These are phyloP conservation scores for Pezicula carpinea DNA, from an alignment of 2,329 filamentous ascomycete species.

Conservation along the genomic window DNA sequence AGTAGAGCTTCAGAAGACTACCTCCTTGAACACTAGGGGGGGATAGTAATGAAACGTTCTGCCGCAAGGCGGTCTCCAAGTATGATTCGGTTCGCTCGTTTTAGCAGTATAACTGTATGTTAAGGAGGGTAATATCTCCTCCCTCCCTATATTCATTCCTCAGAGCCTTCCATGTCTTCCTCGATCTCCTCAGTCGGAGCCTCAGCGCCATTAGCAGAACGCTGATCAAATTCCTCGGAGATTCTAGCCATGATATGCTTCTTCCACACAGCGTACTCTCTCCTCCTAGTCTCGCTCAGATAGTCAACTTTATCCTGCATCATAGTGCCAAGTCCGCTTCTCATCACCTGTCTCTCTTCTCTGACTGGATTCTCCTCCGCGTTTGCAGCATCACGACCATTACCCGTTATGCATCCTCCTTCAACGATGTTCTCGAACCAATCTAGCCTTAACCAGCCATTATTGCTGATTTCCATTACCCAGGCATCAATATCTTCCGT, in stretches of 20 bases:
- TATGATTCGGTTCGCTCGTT: too few relatives aligned
- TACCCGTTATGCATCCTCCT: slow-evolving; percentile 13
- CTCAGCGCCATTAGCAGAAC: too few relatives aligned
- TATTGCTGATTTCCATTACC: slow-evolving; percentile 48
- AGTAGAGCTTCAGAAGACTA: too few relatives aligned
- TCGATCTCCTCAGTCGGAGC: too few relatives aligned
- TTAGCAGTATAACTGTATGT: too few relatives aligned
- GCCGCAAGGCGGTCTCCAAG: too few relatives aligned
- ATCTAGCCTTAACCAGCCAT: slow-evolving; percentile 43
- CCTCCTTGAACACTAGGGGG: too few relatives aligned
- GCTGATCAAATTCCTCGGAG: slow-evolving; percentile 30
- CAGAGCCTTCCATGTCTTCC: too few relatives aligned
- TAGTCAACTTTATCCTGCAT: slow-evolving; percentile 72
- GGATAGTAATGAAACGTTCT: too few relatives aligned
- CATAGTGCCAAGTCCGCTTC: slow-evolving; percentile 49
- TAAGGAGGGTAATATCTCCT: too few relatives aligned
- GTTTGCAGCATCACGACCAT: slow-evolving; percentile 23
- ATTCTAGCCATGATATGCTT: slow-evolving; percentile 52
- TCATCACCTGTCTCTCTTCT: slow-evolving; percentile 13
- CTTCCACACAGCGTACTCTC: slow-evolving; percentile 63
- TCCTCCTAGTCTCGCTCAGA: slow-evolving; percentile 56
- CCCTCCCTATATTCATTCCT: too few relatives aligned
- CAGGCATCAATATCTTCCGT: slow-evolving; percentile 57
- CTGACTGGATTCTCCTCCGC: slow-evolving; percentile 16
- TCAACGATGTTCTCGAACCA: slow-evolving; percentile 56